Percentiles rank a stretch among this genome's conserved stretches.
Conservation (phyloP, 352 stramenopile genomes). For the Globisporangium uncinulatum region DNA sequence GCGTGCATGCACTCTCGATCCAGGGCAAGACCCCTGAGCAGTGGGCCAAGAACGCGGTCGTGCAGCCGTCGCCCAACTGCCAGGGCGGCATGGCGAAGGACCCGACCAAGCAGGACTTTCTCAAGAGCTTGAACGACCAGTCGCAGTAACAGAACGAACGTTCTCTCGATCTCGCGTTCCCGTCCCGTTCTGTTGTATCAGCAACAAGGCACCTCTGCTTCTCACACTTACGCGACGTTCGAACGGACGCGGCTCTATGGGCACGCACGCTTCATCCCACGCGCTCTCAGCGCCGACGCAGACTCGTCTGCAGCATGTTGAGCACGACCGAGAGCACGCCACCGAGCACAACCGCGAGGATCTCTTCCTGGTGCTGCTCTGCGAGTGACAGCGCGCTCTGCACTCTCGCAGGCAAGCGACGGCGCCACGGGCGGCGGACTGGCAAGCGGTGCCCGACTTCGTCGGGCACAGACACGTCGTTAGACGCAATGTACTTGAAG, state of each 20-base stretch:
- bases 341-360: constrained; percentile 59
- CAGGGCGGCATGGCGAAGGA: constrained; percentile 69
- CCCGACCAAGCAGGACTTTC: constrained; percentile 58
- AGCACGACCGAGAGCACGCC: constrained; percentile 67
- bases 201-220: too few relatives aligned
- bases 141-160: background rate
- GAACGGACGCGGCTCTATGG: too few relatives aligned
- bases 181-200: too few relatives aligned
- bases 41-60: constrained; percentile 59
- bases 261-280: too few relatives aligned
- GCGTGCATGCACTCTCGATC: constrained; percentile 94
- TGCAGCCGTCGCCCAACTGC: constrained; percentile 69
- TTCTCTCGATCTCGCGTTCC: too few relatives aligned
- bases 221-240: too few relatives aligned
- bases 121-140: constrained; percentile 28
- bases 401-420: constrained; percentile 28
- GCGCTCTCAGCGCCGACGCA: constrained; percentile 29
- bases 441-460: constrained; percentile 35
- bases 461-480: constrained; percentile 52
- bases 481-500: constrained; percentile 65
- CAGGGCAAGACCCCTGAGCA: constrained; percentile 92
- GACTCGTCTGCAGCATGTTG: constrained; percentile 60
- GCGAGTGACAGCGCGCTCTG: constrained; percentile 37
- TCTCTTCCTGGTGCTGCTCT: constrained; percentile 70
- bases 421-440: constrained; percentile 29